Percentiles rank a stretch among this genome's conserved stretches.
Evolutionary conservation across 1,284 basidiomycete species (phyloP).

Genomic region (Melampsora larici-populina): DNA sequence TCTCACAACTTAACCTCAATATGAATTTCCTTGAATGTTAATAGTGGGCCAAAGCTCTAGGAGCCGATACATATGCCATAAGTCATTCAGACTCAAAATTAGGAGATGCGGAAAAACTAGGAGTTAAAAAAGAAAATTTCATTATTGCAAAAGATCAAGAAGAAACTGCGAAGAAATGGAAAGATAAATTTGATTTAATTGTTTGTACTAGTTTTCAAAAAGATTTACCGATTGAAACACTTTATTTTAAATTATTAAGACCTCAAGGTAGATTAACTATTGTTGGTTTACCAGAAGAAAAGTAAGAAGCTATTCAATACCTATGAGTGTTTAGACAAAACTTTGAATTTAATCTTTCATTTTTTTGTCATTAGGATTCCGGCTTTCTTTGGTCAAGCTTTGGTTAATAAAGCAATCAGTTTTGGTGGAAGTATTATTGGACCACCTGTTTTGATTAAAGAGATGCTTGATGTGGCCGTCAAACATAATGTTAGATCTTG

Average conservation of each 20-base stretch:
- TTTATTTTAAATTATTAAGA: conserved; percentile 27
- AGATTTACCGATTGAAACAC: conserved; percentile 29
- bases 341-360: neutral
- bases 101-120: conserved; percentile 30
- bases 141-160: conserved; percentile 17
- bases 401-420: conserved; percentile 24
- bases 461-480: conserved; percentile 41
- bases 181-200: conserved; percentile 36
- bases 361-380: neutral
- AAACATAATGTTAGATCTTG: conserved; percentile 37
- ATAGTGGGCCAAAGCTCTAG: conserved; percentile 40
- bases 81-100: conserved; percentile 39
- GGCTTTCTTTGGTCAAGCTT: conserved; percentile 33
- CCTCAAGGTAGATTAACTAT: conserved; percentile 21
- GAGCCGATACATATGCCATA: conserved; percentile 27
- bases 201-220: conserved; percentile 33
- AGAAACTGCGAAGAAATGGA: conserved; percentile 26
- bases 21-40: neutral
- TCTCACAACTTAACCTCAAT: neutral
- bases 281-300: conserved; percentile 36
- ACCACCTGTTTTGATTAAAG: conserved; percentile 32
- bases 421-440: conserved; percentile 40
- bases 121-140: conserved; percentile 25
- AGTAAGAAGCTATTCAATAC: too few relatives aligned
- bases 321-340: too few relatives aligned